These are phyloP conservation scores for Allium sativum DNA, from an alignment of 106 monocot genomes.

Conservation along the genomic window DNA sequence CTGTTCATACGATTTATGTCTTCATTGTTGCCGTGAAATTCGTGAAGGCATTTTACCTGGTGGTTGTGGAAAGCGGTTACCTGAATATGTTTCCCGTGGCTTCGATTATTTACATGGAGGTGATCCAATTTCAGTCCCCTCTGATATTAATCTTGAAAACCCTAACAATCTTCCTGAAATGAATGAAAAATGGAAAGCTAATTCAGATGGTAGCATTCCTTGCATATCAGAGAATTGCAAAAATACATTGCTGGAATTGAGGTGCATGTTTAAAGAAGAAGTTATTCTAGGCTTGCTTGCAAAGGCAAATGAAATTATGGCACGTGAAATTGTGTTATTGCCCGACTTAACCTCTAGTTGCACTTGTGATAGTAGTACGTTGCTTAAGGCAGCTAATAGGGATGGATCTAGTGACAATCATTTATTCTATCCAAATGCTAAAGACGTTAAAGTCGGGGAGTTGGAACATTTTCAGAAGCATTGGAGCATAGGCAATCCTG, in stretches of 20 bases:
- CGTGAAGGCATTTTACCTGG: conserved; percentile 28
- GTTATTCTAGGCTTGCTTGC: conserved; percentile 23
- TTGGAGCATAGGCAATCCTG: conserved; percentile 57
- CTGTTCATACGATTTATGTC: conserved; percentile 33
- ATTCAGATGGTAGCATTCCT: conserved; percentile 43
- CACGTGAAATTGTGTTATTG: not conserved
- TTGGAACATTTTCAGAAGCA: conserved; percentile 56
- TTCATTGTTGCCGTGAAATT: conserved; percentile 43
- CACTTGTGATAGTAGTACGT: conserved; percentile 14
- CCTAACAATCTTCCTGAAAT: not conserved
- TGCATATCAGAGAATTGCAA: conserved; percentile 51
- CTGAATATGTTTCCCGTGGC: not conserved
- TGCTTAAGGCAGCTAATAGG: conserved; percentile 33
- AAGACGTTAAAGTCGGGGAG: conserved; percentile 27
- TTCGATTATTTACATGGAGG: conserved; percentile 3
- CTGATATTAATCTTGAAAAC: not conserved
- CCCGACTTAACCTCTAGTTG: conserved; percentile 11
- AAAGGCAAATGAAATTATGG: conserved; percentile 20
- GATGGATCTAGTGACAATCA: conserved; percentile 39
- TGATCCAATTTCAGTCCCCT: not conserved
- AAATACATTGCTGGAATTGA: conserved; percentile 29
- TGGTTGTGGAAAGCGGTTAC: not conserved
- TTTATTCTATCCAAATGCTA: conserved; percentile 41
- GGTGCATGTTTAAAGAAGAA: conserved; percentile 29
- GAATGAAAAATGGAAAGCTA: conserved; percentile 22